These are phyloP conservation scores for Amborella trichopoda DNA, from an alignment of 164 flowering plant species.

Conservation along the genomic window DNA sequence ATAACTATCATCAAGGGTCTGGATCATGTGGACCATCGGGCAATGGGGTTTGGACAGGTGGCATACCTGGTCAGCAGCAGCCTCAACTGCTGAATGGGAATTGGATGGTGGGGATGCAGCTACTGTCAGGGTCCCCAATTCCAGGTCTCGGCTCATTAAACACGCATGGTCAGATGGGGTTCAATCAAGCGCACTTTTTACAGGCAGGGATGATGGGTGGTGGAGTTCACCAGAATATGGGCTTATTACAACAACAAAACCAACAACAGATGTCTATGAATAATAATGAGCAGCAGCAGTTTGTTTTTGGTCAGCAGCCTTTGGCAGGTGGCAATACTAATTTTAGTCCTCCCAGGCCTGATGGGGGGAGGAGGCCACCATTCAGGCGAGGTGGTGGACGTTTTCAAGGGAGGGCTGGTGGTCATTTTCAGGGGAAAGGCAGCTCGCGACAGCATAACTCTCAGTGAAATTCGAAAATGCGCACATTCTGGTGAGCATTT, in stretches of 20 bases:
- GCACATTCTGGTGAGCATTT: too few relatives aligned
- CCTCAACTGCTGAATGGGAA: slow-evolving; percentile 21
- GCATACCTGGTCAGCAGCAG: slow-evolving; percentile 22
- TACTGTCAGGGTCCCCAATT: too few relatives aligned
- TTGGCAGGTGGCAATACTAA: slow-evolving; percentile 4
- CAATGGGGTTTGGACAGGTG: slow-evolving; percentile 27
- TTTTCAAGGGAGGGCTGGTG: too few relatives aligned
- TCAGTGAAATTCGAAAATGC: too few relatives aligned
- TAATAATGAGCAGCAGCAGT: slow-evolving; percentile 32
- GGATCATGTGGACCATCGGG: too few relatives aligned
- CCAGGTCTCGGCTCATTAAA: not conserved
- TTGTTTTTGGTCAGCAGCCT: slow-evolving; percentile 22
- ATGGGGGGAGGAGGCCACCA: slow-evolving; percentile 22
- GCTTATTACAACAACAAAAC: slow-evolving; percentile 15
- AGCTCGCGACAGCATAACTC: too few relatives aligned
- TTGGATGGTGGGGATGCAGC: slow-evolving; percentile 21
- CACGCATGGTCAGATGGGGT: not conserved
- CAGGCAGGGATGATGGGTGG: too few relatives aligned
- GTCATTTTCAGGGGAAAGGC: too few relatives aligned
- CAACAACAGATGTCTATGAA: slow-evolving; percentile 23
- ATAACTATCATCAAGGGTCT: slow-evolving; percentile 7
- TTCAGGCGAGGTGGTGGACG: too few relatives aligned
- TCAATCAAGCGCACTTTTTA: not conserved
- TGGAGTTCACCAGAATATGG: slow-evolving; percentile 5
- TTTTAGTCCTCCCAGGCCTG: too few relatives aligned